These are phyloP conservation scores for Fusarium austroafricanum DNA, from an alignment of 2,329 filamentous ascomycete genomes.

Conservation along the genomic window DNA sequence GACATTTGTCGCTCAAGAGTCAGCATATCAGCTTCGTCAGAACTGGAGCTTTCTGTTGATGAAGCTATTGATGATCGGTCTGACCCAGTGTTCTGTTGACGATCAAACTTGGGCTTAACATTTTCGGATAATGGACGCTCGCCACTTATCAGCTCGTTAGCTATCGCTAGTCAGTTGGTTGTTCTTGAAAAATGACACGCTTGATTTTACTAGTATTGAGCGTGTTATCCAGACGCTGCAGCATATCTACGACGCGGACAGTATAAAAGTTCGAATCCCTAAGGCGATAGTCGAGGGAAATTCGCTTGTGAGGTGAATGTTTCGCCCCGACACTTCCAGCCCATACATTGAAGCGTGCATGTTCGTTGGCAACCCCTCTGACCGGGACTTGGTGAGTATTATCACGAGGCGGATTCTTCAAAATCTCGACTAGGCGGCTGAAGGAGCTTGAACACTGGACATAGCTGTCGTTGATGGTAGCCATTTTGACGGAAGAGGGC, in stretches of 20 bases:
- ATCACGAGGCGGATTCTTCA: not conserved
- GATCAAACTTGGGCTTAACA: not conserved
- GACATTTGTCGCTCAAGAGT: not conserved
- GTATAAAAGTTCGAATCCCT: not conserved
- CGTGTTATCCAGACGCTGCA: not conserved
- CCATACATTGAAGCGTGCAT: not conserved
- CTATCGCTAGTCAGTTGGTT: not conserved
- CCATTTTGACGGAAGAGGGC: not conserved
- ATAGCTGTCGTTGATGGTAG: not conserved
- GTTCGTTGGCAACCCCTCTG: not conserved
- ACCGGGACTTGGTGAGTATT: not conserved
- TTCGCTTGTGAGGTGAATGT: not conserved
- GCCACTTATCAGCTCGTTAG: not conserved
- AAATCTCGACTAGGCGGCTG: not conserved
- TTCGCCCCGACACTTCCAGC: not conserved
- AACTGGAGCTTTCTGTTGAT: not conserved
- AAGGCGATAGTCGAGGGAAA: not conserved
- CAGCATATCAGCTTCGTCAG: not conserved
- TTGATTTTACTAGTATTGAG: not conserved
- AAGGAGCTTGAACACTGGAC: not conserved
- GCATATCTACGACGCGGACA: not conserved
- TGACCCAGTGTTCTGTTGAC: not conserved
- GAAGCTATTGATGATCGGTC: not conserved
- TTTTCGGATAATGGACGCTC: not conserved
- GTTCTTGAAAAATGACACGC: too few relatives aligned